Evolutionary conservation across 148 eudicot species (phyloP).

Genomic region (Dianthus caryophyllus): DNA sequence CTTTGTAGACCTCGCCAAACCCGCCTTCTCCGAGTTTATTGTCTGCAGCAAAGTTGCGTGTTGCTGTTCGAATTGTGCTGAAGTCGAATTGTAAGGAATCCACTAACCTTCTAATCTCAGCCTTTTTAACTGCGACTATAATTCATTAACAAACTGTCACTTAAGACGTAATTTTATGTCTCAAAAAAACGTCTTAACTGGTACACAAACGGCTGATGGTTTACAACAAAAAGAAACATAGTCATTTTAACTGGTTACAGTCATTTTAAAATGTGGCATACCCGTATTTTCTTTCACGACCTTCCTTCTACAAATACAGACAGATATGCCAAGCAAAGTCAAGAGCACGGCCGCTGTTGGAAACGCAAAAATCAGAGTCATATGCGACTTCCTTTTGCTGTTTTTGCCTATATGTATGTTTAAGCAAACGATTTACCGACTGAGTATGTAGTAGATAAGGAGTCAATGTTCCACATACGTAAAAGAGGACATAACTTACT

Average conservation of each 20-base stretch:
- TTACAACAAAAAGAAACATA: too few relatives aligned
- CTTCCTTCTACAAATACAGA: neutral
- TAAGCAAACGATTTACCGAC: neutral
- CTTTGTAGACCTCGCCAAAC: slow-evolving; percentile 6
- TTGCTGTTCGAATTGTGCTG: neutral
- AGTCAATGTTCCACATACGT: too few relatives aligned
- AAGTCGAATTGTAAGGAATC: slow-evolving; percentile 4
- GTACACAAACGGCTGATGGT: too few relatives aligned
- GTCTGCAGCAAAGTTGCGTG: neutral
- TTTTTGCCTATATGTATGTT: slow-evolving; percentile 7
- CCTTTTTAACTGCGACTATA: neutral
- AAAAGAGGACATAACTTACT: neutral
- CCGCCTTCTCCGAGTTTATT: slow-evolving; percentile 7
- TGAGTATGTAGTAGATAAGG: too few relatives aligned
- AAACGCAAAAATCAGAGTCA: slow-evolving; percentile 1
- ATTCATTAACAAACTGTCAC: neutral
- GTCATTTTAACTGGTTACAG: too few relatives aligned
- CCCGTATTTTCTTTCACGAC: neutral
- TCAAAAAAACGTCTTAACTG: too few relatives aligned
- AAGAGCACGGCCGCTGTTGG: neutral
- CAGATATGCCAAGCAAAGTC: neutral
- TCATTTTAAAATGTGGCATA: too few relatives aligned
- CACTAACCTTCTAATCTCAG: neutral
- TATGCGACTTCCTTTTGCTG: slow-evolving; percentile 1
- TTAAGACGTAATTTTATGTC: too few relatives aligned